Evolutionary conservation across 768 basidiomycete genomes (phyloP).

Genomic region (Suillus alpinus): DNA sequence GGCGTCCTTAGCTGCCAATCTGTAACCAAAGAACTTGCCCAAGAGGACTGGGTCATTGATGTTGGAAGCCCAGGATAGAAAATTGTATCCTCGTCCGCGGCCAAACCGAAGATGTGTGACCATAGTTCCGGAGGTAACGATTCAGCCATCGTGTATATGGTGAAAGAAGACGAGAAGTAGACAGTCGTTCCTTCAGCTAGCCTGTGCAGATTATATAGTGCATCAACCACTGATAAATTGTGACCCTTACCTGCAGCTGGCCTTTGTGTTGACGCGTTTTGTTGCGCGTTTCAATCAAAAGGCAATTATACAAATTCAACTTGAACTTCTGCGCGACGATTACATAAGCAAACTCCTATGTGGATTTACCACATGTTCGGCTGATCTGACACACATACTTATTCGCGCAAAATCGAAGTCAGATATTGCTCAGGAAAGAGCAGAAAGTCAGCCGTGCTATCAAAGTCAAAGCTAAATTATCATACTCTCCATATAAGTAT

Average conservation of each 20-base stretch:
- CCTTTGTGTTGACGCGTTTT: not conserved
- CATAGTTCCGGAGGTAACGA: constrained; percentile 69
- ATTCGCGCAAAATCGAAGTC: not conserved
- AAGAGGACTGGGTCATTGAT: constrained; percentile 59
- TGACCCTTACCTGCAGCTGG: not conserved
- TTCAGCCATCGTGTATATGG: constrained; percentile 18
- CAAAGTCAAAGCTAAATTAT: not conserved
- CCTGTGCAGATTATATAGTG: not conserved
- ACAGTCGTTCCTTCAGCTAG: not conserved
- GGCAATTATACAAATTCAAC: not conserved
- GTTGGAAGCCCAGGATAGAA: constrained; percentile 61
- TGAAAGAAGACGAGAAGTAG: not conserved
- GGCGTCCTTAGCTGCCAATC: constrained; percentile 62
- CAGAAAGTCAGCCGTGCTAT: not conserved
- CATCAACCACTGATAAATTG: not conserved
- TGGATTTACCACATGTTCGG: no score
- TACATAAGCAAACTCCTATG: not conserved
- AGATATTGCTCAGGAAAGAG: not conserved
- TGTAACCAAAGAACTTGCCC: constrained; percentile 48
- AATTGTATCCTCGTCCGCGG: constrained; percentile 68
- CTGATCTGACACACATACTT: not conserved
- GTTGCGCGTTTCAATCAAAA: not conserved
- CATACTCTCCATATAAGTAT: not conserved
- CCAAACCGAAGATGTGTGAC: constrained; percentile 67
- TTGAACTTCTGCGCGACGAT: not conserved